Conservation (phyloP, 225 moss, liverwort and hornwort genomes). For the Polytrichum formosum region DNA sequence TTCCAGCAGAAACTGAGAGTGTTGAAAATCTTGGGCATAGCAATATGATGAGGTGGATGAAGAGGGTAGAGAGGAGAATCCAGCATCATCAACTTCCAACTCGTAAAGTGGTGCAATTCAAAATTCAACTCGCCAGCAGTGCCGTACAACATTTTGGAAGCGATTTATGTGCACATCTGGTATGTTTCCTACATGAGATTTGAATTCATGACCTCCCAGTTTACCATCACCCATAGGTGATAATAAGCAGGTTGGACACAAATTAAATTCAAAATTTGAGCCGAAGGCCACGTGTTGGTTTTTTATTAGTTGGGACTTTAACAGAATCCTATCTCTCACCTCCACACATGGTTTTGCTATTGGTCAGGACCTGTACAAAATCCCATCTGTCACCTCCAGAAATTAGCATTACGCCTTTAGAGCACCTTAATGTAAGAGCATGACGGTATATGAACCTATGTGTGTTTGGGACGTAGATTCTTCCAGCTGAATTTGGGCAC, state of each 20-base stretch:
- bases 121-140: neutral
- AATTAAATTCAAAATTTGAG: too few species aligned
- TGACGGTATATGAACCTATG: neutral
- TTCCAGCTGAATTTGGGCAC: neutral
- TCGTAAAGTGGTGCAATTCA: neutral
- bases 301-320: neutral
- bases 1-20: neutral
- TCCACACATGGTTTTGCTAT: neutral
- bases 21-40: neutral
- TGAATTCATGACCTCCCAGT: neutral
- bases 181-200: neutral
- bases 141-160: neutral
- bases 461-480: neutral
- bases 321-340: neutral
- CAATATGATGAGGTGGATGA: slow-evolving; percentile 4
- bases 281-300: neutral
- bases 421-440: too few species aligned
- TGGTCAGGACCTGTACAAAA: too few species aligned
- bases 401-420: neutral
- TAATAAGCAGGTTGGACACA: neutral
- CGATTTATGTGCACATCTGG: neutral
- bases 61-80: neutral
- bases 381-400: neutral
- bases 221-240: neutral
- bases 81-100: neutral